Evolutionary conservation across 768 basidiomycete species (phyloP).

Genomic region (Pleurotus cornucopiae): DNA sequence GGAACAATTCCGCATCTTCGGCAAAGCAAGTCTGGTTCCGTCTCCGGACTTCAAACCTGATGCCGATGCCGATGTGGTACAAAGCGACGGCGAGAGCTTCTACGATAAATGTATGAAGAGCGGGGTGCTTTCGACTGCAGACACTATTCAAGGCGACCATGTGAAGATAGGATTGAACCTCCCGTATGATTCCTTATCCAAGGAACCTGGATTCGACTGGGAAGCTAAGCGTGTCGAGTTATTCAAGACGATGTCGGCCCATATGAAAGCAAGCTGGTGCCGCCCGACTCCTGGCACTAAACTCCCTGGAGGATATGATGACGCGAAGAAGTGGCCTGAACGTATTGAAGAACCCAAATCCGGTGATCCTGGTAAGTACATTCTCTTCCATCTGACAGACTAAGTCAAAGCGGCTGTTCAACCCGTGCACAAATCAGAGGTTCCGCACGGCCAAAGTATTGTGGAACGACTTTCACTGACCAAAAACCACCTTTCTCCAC

Average conservation of each 20-base stretch:
- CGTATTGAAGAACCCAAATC: conserved; percentile 43
- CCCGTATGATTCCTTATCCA: conserved; percentile 27
- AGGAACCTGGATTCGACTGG: conserved; percentile 53
- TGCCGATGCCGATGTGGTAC: background rate
- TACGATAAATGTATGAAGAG: conserved; percentile 27
- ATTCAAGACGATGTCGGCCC: conserved; percentile 55
- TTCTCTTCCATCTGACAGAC: background rate
- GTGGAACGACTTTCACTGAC: background rate
- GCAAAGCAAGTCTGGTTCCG: conserved; percentile 53
- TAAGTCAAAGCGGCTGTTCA: background rate
- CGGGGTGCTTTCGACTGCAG: conserved; percentile 15
- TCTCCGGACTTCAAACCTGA: conserved; percentile 32
- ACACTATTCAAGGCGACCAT: conserved; percentile 13
- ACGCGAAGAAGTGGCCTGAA: conserved; percentile 59
- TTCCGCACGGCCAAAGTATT: background rate
- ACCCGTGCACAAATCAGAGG: background rate
- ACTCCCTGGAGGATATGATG: conserved; percentile 48
- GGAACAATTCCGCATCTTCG: conserved; percentile 74
- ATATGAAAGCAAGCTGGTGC: conserved; percentile 71
- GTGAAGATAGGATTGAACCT: conserved; percentile 12
- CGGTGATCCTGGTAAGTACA: background rate
- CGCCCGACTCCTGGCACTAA: conserved; percentile 60
- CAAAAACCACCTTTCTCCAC: background rate
- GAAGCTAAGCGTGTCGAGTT: conserved; percentile 55
- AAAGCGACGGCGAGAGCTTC: background rate